Conservation (phyloP, 2,329 filamentous ascomycete genomes). For the Penicillium sp. region DNA sequence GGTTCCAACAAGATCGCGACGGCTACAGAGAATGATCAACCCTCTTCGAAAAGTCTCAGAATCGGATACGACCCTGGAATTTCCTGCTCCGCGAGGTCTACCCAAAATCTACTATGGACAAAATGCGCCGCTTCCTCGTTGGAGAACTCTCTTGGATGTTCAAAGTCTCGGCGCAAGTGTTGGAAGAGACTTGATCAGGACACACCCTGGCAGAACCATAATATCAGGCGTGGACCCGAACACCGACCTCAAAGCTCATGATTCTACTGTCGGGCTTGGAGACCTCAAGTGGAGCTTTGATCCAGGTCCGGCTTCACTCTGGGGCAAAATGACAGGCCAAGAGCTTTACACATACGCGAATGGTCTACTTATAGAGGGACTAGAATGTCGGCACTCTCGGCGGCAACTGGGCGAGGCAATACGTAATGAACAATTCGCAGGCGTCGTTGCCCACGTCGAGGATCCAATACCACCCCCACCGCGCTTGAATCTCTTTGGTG, state of each 20-base stretch:
- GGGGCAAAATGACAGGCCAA: not conserved
- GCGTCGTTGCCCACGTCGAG: conserved; percentile 16
- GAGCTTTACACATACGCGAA: conserved; percentile 18
- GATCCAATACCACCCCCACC: conserved; percentile 28
- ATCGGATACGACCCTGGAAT: not conserved
- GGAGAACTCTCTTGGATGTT: conserved; percentile 8
- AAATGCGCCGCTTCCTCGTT: conserved; percentile 20
- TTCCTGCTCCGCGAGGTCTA: not conserved
- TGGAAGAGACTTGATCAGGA: conserved; percentile 14
- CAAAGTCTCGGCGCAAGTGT: not conserved
- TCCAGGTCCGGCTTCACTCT: conserved; percentile 21
- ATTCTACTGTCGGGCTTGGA: conserved; percentile 14
- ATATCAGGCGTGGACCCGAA: conserved; percentile 9
- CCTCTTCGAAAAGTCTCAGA: not conserved
- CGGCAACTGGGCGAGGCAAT: conserved; percentile 18
- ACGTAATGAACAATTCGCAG: conserved; percentile 7
- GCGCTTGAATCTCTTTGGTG: not conserved
- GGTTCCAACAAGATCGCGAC: too few relatives aligned
- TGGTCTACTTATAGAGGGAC: conserved; percentile 21
- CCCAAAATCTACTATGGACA: conserved; percentile 20
- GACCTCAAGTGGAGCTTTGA: conserved; percentile 28
- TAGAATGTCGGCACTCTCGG: conserved; percentile 20
- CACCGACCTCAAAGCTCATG: conserved; percentile 8
- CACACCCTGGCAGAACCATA: conserved; percentile 10
- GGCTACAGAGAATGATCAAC: not conserved